phyloP scores from a whole-genome alignment of 2,329 filamentous ascomycete species.

The Pseudocercospora cruenta region DNA sequence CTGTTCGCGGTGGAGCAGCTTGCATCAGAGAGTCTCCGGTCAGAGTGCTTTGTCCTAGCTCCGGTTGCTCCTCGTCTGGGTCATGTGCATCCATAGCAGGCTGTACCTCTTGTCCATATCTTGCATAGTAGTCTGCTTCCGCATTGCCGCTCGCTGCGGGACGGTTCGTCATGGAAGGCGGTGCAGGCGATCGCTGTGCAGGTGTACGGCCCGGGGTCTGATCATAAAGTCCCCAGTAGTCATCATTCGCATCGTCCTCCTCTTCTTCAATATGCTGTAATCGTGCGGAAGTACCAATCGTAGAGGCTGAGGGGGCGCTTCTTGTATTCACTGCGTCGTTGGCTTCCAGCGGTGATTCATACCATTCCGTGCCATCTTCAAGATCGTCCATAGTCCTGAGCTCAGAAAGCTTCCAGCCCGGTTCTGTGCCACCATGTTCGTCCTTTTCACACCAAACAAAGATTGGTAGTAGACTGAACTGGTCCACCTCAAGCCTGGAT shows the following conservation, averaged over 20 bases:
- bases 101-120: constrained; percentile 74
- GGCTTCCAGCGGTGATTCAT: constrained; percentile 62
- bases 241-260: constrained; percentile 66
- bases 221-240: constrained; percentile 81
- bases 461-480: constrained; percentile 65
- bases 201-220: constrained; percentile 61
- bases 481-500: constrained; percentile 63
- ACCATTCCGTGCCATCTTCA: constrained; percentile 61
- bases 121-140: constrained; percentile 75
- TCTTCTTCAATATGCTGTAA: constrained; percentile 51
- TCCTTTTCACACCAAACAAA: constrained; percentile 73
- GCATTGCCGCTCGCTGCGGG: constrained; percentile 31
- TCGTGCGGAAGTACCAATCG: constrained; percentile 17
- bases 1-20: constrained; percentile 10
- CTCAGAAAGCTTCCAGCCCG: constrained; percentile 75
- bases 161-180: constrained; percentile 42
- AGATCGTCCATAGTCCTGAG: constrained; percentile 62
- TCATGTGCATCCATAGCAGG: constrained; percentile 80
- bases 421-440: constrained; percentile 56
- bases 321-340: constrained; percentile 48
- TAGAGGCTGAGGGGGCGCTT: constrained; percentile 21
- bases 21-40: constrained; percentile 54
- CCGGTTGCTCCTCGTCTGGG: constrained; percentile 68
- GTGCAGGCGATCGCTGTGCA: constrained; percentile 66
- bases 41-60: constrained; percentile 55